Conservation (phyloP, 2,329 filamentous ascomycete species). For the Sclerotinia subarctica region DNA sequence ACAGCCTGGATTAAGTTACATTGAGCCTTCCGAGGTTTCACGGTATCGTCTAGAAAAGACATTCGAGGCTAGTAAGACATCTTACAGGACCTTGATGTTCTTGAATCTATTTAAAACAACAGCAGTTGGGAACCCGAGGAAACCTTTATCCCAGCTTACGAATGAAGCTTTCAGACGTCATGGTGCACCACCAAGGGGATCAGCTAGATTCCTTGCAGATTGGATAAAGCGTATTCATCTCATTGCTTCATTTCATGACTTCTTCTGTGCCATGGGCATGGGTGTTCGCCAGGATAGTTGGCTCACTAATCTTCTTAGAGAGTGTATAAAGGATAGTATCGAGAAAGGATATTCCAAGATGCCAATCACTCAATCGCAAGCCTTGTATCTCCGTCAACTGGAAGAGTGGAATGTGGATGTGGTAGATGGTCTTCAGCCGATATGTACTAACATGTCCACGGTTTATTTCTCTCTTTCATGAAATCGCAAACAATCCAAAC, state of each 20-base stretch:
- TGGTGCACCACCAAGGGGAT: conserved; percentile 45
- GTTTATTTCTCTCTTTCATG: conserved; percentile 5
- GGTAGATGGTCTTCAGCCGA: neutral
- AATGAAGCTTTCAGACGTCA: conserved; percentile 48
- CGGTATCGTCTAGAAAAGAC: conserved; percentile 47
- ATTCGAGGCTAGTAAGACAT: conserved; percentile 46
- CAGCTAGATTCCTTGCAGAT: conserved; percentile 43
- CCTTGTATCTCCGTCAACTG: conserved; percentile 30
- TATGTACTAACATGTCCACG: no score
- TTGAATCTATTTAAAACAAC: conserved; percentile 48
- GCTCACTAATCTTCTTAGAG: conserved; percentile 40
- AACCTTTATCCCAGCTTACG: conserved; percentile 41
- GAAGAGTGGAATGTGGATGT: conserved; percentile 28
- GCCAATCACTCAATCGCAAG: conserved; percentile 27
- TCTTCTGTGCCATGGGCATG: conserved; percentile 46
- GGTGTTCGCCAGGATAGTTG: conserved; percentile 25
- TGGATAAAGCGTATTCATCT: conserved; percentile 45
- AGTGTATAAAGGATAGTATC: conserved; percentile 40
- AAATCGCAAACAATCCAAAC: neutral
- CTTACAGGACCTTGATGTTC: conserved; percentile 53
- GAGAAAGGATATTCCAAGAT: conserved; percentile 39
- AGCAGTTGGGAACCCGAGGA: conserved; percentile 41
- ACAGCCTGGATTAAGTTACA: conserved; percentile 45
- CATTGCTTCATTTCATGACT: conserved; percentile 44
- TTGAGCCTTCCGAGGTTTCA: conserved; percentile 44